These are phyloP conservation scores for Selaginella moellendorffii DNA, from an alignment of 75 land plant species.

Conservation along the genomic window DNA sequence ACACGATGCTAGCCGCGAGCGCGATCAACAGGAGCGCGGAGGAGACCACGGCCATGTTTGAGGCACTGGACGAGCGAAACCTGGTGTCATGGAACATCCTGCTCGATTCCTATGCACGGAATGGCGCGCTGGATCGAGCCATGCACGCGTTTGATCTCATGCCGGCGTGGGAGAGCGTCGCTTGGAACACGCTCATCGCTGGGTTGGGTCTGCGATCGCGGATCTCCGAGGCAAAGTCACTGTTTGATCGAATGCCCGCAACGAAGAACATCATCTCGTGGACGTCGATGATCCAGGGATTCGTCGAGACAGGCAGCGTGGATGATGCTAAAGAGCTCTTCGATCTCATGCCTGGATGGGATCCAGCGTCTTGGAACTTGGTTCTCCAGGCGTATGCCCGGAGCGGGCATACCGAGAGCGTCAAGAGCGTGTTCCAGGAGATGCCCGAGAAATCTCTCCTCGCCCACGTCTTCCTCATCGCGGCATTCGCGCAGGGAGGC, in stretches of 20 bases:
- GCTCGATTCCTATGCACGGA: neutral
- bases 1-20: neutral
- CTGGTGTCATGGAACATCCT: neutral
- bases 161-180: neutral
- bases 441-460: neutral
- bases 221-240: neutral
- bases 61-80: neutral
- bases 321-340: neutral
- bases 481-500: neutral
- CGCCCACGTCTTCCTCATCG: neutral
- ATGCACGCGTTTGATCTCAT: neutral
- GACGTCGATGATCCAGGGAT: neutral
- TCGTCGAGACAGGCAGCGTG: neutral
- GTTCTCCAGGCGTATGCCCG: neutral
- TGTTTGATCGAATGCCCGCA: neutral
- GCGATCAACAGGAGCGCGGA: neutral
- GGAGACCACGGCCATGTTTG: neutral
- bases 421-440: neutral
- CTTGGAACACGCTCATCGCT: neutral
- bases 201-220: neutral
- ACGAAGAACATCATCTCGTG: neutral
- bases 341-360: neutral
- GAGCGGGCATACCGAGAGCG: neutral
- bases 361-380: conserved; percentile 1
- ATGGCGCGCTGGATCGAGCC: neutral